Percentiles rank a stretch among this genome's conserved stretches.
Evolutionary conservation across 1,284 basidiomycete species (phyloP).

Genomic region (Wallemia ichthyophaga): DNA sequence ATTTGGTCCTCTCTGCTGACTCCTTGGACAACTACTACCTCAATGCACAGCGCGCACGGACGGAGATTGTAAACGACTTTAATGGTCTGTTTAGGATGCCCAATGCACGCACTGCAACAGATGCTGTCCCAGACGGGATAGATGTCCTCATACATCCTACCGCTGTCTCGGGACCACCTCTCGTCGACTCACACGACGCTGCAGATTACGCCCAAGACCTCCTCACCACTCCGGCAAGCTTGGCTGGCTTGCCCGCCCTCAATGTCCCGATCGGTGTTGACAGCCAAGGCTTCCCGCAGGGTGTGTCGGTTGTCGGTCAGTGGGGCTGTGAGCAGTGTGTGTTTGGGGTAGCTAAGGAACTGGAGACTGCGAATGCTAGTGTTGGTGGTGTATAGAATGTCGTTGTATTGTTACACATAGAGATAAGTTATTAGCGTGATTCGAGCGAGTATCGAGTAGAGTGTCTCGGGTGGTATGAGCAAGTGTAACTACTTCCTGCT

Average conservation of each 20-base stretch:
- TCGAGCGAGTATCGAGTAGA: too few relatives aligned
- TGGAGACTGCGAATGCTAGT: slow-evolving; percentile 13
- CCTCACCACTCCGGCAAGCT: slow-evolving; percentile 62
- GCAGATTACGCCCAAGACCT: slow-evolving; percentile 55
- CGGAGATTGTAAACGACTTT: slow-evolving; percentile 41
- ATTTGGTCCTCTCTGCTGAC: slow-evolving; percentile 67
- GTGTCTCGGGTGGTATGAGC: too few relatives aligned
- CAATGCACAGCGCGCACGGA: slow-evolving; percentile 55
- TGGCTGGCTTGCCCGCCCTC: slow-evolving; percentile 62
- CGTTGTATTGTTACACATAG: too few relatives aligned
- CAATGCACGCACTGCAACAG: slow-evolving; percentile 11
- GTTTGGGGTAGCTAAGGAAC: slow-evolving; percentile 23
- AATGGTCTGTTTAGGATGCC: slow-evolving; percentile 30
- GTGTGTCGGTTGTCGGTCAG: slow-evolving; percentile 54
- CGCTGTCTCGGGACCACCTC: slow-evolving; percentile 44
- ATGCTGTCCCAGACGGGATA: slow-evolving; percentile 19
- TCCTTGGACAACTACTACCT: slow-evolving; percentile 92
- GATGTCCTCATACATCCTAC: slow-evolving; percentile 61
- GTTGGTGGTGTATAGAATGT: too few relatives aligned
- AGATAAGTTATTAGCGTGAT: too few relatives aligned
- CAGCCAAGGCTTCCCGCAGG: slow-evolving; percentile 49
- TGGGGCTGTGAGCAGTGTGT: slow-evolving; percentile 58
- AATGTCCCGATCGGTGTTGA: slow-evolving; percentile 31
- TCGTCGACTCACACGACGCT: slow-evolving; percentile 13
- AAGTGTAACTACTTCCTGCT: neutral